These are phyloP conservation scores for Cetraspora pellucida DNA, from an alignment of 192 early-diverging fungal genomes.

Conservation along the genomic window DNA sequence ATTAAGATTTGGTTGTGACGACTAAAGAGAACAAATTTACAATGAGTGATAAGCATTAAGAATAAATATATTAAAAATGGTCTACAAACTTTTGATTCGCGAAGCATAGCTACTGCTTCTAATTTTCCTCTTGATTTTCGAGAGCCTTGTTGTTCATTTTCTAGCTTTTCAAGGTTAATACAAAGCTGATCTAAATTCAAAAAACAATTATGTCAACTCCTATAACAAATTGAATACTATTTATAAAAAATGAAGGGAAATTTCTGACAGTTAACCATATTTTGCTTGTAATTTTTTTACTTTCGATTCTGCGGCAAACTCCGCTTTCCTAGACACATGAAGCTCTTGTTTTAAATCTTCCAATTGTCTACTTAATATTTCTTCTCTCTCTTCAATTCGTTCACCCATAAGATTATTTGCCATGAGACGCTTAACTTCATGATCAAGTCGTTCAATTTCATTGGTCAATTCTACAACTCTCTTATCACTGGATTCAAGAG, in stretches of 20 bases:
- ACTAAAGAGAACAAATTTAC: background rate
- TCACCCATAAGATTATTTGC: conserved; percentile 37
- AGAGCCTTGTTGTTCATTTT: conserved; percentile 37
- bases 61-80: background rate
- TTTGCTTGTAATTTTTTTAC: conserved; percentile 44
- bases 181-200: conserved; percentile 39
- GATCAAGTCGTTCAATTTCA: conserved; percentile 37
- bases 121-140: conserved; percentile 22
- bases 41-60: background rate
- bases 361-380: conserved; percentile 43
- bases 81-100: conserved; percentile 13
- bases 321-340: conserved; percentile 38
- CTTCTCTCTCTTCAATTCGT: conserved; percentile 40
- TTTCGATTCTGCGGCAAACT: conserved; percentile 41
- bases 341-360: conserved; percentile 52
- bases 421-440: conserved; percentile 33
- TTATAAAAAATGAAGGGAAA: background rate
- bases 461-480: conserved; percentile 29
- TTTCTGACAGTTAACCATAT: conserved; percentile 40
- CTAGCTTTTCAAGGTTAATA: conserved; percentile 39
- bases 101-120: conserved; percentile 30
- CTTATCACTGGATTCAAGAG: conserved; percentile 33
- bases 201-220: background rate
- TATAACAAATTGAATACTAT: background rate
- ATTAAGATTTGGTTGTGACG: background rate